These are phyloP conservation scores for Phytophthora lateralis DNA, from an alignment of 352 stramenopile genomes.

Conservation along the genomic window DNA sequence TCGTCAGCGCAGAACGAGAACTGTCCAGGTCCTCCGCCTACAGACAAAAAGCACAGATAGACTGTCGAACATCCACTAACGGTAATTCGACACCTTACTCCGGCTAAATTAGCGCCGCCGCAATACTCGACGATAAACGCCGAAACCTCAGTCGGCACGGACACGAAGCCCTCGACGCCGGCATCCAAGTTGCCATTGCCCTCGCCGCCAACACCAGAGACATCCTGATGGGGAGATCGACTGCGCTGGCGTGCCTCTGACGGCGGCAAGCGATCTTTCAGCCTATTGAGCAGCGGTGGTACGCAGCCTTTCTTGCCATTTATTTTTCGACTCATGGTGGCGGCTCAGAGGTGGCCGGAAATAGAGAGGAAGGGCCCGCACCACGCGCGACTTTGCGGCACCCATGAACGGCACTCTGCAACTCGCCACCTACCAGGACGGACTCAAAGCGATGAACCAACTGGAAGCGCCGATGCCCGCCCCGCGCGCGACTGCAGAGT, in stretches of 20 bases:
- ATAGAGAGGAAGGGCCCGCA: conserved; percentile 33
- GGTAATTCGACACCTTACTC: neutral
- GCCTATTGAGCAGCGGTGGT: neutral
- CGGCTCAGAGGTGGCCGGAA: conserved; percentile 27
- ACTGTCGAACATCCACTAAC: conserved; percentile 10
- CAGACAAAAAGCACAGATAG: neutral
- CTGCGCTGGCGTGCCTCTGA: neutral
- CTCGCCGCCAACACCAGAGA: neutral
- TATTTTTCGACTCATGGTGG: conserved; percentile 35
- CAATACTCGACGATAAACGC: no score
- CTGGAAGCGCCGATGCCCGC: conserved; percentile 8
- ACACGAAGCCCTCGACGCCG: no score
- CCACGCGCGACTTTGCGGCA: conserved; percentile 22
- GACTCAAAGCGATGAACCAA: conserved; percentile 26
- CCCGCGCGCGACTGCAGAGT: conserved; percentile 17
- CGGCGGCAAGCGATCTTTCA: conserved; percentile 10
- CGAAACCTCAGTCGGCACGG: no score
- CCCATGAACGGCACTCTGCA: conserved; percentile 24
- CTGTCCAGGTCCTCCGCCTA: no score
- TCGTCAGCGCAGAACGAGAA: neutral
- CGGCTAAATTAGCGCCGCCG: neutral
- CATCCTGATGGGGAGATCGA: neutral
- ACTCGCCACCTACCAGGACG: conserved; percentile 22
- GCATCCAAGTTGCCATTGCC: no score
- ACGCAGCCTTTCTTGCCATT: conserved; percentile 10